phyloP scores from a whole-genome alignment of 306 rosid genomes.

The Sechiopsis laciniata region DNA sequence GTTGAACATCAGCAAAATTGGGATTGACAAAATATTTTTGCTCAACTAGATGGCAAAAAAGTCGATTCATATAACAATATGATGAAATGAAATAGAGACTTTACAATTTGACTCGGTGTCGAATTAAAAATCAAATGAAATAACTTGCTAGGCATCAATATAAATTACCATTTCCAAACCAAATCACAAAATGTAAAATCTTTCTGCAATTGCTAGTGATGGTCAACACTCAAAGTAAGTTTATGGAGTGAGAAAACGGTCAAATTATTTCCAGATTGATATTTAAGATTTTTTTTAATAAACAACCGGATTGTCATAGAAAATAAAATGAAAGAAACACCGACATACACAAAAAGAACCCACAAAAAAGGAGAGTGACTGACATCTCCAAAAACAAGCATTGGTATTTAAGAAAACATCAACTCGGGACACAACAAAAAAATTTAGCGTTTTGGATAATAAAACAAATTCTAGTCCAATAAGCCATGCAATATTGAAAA shows the following conservation, averaged over 20 bases:
- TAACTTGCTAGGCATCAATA: too few relatives aligned
- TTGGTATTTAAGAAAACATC: background rate
- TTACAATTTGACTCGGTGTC: background rate
- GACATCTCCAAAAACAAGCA: too few relatives aligned
- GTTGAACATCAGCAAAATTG: conserved; percentile 17
- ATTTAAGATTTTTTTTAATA: too few relatives aligned
- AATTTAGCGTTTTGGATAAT: background rate
- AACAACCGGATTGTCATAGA: too few relatives aligned
- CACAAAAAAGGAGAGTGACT: too few relatives aligned
- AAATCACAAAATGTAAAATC: background rate
- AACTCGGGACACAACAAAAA: background rate
- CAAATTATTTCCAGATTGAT: background rate
- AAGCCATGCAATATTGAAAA: background rate
- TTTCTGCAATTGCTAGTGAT: background rate
- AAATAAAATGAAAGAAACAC: too few relatives aligned
- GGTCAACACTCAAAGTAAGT: background rate
- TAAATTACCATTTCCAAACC: background rate
- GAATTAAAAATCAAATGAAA: too few relatives aligned
- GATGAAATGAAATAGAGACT: background rate
- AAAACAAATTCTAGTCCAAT: background rate
- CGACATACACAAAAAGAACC: too few relatives aligned
- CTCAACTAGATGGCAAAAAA: background rate
- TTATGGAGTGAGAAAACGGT: background rate
- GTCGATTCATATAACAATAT: background rate
- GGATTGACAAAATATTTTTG: conserved; percentile 19